Base-by-base conservation (phyloP, 2,329 filamentous ascomycete species). In the Akanthomyces dipterigenus region DNA sequence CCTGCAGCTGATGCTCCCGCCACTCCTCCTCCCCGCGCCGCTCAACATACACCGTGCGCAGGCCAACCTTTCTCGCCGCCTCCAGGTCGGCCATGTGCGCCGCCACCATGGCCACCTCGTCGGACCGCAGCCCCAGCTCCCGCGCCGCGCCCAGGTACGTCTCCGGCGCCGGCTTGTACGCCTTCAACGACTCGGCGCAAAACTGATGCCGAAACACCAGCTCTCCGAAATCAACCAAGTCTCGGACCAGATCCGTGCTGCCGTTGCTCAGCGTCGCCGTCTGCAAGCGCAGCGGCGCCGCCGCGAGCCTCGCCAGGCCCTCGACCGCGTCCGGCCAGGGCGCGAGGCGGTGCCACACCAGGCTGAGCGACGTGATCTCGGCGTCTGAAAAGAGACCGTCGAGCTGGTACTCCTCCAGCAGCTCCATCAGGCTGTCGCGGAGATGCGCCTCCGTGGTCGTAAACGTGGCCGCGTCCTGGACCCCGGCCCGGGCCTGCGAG, bases 201-300 rank as follows among this genome's bases (percentile, higher is more conserved):
- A 88, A 77, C 43, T 92, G 67, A 59, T 79, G 74, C 24, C 78
- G 78, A 67, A 92, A 93, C 0, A 80, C 80, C 55, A 93, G 78
- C 5, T 73, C 72, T 1, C 82, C 86, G 66, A 84, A 78, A 55
- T 74, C 69, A 55, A 82, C 74, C 54, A 95, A 78, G 69, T 93
- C 90, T 2, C 75, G 70, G 48, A 93, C 77, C n/a, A 93, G 76
- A 1, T 78, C 75, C 2, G 78, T 70, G 70, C 93, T 93, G 40
- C 88, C 90, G 70, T 95, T 95, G 31, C 87, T 90, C 28, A 93
- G 76, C 0, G 88, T 91, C 45, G 83, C 80, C 0, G 87, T 90
- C 50, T 77, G 73, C 68, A 85, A 58, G n/a, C 64, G 62, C 46
- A 62, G 38, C 18, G 48, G 57, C 28, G 48, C 18, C 11, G 68